These are phyloP conservation scores for Nothophaeocryptopus gaeumannii DNA, from an alignment of 2,329 filamentous ascomycete species.

Conservation along the genomic window DNA sequence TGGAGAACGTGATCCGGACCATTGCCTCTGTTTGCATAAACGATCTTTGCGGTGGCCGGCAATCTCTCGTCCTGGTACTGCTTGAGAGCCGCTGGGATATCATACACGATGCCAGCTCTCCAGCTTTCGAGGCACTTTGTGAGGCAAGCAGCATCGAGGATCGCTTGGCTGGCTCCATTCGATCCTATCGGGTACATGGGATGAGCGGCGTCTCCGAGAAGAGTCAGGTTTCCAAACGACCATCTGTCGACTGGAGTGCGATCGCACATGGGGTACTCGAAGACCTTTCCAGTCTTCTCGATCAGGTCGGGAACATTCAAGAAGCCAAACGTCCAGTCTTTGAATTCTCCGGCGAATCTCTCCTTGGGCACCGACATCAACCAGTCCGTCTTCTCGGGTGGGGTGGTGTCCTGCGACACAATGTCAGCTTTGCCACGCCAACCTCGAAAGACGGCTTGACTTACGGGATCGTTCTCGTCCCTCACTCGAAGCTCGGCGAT, in stretches of 20 bases:
- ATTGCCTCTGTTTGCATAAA: conserved; percentile 48
- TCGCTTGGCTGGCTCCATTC: conserved; percentile 47
- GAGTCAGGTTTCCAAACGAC: conserved; percentile 38
- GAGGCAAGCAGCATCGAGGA: conserved; percentile 45
- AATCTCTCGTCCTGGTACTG: conserved; percentile 42
- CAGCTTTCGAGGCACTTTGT: conserved; percentile 33
- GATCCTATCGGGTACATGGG: conserved; percentile 46
- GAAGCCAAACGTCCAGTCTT: conserved; percentile 44
- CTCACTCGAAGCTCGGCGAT: conserved; percentile 47
- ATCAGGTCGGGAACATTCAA: conserved; percentile 45
- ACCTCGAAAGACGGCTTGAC: too few relatives aligned
- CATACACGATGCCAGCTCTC: conserved; percentile 14
- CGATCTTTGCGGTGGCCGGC: conserved; percentile 46
- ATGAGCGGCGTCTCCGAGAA: conserved; percentile 45
- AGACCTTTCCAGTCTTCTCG: conserved; percentile 42
- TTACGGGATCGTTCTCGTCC: conserved; percentile 38
- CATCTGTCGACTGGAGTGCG: conserved; percentile 42
- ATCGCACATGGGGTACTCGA: conserved; percentile 50
- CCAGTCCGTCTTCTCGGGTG: conserved; percentile 45
- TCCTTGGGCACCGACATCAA: conserved; percentile 43
- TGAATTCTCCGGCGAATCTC: conserved; percentile 42
- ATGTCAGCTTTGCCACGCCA: too few relatives aligned
- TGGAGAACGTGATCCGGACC: conserved; percentile 49
- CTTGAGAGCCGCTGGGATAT: conserved; percentile 36
- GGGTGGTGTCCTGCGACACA: conserved; percentile 37